phyloP scores from a whole-genome alignment of 2,329 filamentous ascomycete genomes.

The Zymoseptoria tritici region DNA sequence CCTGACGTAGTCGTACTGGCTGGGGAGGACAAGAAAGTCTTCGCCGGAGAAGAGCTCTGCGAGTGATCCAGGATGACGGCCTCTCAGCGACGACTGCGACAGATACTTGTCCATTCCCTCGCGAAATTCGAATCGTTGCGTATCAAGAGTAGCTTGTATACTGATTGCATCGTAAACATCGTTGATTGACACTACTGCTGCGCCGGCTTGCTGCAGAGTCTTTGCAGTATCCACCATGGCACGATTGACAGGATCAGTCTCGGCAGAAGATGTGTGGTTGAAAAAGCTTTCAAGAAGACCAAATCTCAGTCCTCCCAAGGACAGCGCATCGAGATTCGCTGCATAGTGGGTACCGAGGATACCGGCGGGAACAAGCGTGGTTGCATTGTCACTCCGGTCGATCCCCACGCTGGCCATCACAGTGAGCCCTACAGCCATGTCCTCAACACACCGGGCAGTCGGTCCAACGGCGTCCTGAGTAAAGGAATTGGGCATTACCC shows the following conservation, averaged over 20 bases:
- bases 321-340: constrained; percentile 29
- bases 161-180: constrained; percentile 47
- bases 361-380: constrained; percentile 40
- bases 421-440: constrained; percentile 26
- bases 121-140: constrained; percentile 55
- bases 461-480: constrained; percentile 29
- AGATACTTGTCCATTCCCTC: constrained; percentile 52
- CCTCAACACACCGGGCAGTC: constrained; percentile 26
- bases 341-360: constrained; percentile 42
- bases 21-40: constrained; percentile 53
- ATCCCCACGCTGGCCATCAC: constrained; percentile 34
- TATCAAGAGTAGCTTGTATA: constrained; percentile 45
- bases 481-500: constrained; percentile 28
- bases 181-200: constrained; percentile 44
- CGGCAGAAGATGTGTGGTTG: constrained; percentile 44
- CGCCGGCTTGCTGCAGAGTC: constrained; percentile 42
- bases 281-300: constrained; percentile 52
- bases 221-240: constrained; percentile 44
- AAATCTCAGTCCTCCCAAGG: constrained; percentile 38
- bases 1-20: constrained; percentile 50
- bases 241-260: constrained; percentile 51
- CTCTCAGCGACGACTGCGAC: constrained; percentile 35
- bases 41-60: constrained; percentile 43
- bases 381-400: constrained; percentile 47
- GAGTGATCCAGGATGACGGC: constrained; percentile 40